phyloP scores from a whole-genome alignment of 2,329 filamentous ascomycete genomes.

The Trichoderma asperellum region DNA sequence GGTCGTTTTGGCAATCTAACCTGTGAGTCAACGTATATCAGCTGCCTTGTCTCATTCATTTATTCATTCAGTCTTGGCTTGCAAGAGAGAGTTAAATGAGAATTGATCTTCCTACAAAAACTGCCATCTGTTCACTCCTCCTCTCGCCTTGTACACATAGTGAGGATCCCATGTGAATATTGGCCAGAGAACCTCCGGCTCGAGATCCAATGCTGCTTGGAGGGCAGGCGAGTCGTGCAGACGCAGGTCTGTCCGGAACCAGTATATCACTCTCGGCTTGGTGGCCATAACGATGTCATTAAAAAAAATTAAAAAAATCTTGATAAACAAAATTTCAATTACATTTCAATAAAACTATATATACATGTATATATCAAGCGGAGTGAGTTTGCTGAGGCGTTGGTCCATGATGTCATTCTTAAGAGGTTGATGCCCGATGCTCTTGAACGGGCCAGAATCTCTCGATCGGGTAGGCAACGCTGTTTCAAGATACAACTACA shows the following conservation, averaged over 20 bases:
- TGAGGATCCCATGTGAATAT: constrained; percentile 83
- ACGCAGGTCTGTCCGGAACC: constrained; percentile 78
- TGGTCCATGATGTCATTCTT: constrained; percentile 25
- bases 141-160: constrained; percentile 73
- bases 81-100: neutral
- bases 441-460: neutral
- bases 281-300: constrained; percentile 35
- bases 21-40: constrained; percentile 41
- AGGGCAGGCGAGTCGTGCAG: constrained; percentile 78
- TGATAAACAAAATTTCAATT: too few relatives aligned
- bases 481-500: neutral
- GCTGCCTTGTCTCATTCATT: neutral
- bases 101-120: constrained; percentile 55
- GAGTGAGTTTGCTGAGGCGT: constrained; percentile 20
- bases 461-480: constrained; percentile 4
- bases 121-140: constrained; percentile 74
- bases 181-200: constrained; percentile 70
- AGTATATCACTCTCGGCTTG: constrained; percentile 64
- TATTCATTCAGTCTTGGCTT: neutral
- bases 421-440: constrained; percentile 8
- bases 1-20: constrained; percentile 72
- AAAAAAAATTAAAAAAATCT: neutral
- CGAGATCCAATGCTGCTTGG: constrained; percentile 69
- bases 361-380: neutral
- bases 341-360: neutral